Percentiles rank a stretch among this genome's conserved stretches.
These are phyloP conservation scores for Cinnamomum micranthum DNA, from an alignment of 164 flowering plant genomes.

Conservation along the genomic window DNA sequence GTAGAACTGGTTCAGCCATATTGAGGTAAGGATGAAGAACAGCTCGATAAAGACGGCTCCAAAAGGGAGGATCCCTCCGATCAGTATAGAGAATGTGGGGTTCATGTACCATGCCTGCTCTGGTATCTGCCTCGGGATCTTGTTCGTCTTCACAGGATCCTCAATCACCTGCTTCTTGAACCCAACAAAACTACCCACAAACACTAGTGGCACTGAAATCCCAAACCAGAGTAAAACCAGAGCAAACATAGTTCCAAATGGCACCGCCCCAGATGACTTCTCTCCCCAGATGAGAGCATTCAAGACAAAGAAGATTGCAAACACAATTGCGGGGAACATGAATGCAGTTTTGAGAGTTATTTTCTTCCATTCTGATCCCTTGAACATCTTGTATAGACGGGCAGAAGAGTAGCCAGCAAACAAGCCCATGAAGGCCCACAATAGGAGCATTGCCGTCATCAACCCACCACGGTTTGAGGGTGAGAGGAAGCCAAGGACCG, in stretches of 20 bases:
- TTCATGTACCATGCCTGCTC: slow-evolving; percentile 92
- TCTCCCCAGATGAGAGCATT: slow-evolving; percentile 85
- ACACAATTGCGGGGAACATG: slow-evolving; percentile 65
- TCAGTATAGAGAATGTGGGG: slow-evolving; percentile 62
- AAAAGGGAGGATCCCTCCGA: slow-evolving; percentile 91
- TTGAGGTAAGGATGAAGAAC: slow-evolving; percentile 85
- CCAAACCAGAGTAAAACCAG: slow-evolving; percentile 80
- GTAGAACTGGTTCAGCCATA: slow-evolving; percentile 92
- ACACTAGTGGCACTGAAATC: slow-evolving; percentile 85
- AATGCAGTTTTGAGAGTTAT: slow-evolving; percentile 71
- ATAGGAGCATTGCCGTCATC: slow-evolving; percentile 84
- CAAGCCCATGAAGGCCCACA: slow-evolving; percentile 91
- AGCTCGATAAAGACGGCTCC: slow-evolving; percentile 94
- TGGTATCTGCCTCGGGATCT: slow-evolving; percentile 85
- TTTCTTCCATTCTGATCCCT: slow-evolving; percentile 85
- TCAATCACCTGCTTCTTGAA: slow-evolving; percentile 76
- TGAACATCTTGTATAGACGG: slow-evolving; percentile 86
- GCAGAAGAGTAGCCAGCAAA: slow-evolving; percentile 84
- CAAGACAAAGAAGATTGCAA: slow-evolving; percentile 63
- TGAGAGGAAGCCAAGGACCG: slow-evolving; percentile 82
- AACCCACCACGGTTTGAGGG: slow-evolving; percentile 86
- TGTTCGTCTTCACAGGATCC: slow-evolving; percentile 82
- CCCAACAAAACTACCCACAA: slow-evolving; percentile 77
- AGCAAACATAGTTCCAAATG: slow-evolving; percentile 90
- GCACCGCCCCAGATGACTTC: slow-evolving; percentile 84